These are phyloP conservation scores for Fusarium nisikadoi DNA, from an alignment of 2,329 filamentous ascomycete genomes.

Conservation along the genomic window DNA sequence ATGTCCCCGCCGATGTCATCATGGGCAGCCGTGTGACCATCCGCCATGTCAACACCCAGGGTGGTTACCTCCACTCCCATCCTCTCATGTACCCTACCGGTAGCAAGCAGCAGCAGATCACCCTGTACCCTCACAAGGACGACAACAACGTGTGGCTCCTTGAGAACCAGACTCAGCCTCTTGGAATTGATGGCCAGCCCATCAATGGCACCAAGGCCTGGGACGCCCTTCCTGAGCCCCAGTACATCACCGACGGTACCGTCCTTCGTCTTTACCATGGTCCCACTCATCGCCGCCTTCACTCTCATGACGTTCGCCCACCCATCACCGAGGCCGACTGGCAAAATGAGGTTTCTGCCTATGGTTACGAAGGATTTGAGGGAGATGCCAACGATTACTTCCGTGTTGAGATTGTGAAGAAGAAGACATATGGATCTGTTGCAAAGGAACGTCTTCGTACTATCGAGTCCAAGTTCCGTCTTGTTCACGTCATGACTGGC, in stretches of 20 bases:
- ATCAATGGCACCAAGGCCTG: constrained; percentile 86
- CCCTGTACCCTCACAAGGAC: constrained; percentile 98
- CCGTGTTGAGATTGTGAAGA: constrained; percentile 93
- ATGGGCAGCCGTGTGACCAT: constrained; percentile 88
- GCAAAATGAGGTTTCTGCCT: constrained; percentile 96
- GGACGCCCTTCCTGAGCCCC: constrained; percentile 75
- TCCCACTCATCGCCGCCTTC: constrained; percentile 86
- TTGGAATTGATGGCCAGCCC: constrained; percentile 77
- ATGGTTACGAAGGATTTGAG: constrained; percentile 95
- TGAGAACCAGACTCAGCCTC: constrained; percentile 95
- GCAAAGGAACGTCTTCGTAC: constrained; percentile 90
- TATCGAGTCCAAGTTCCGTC: constrained; percentile 95
- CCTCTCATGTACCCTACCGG: constrained; percentile 96
- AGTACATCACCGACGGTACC: constrained; percentile 81
- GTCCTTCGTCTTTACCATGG: constrained; percentile 86
- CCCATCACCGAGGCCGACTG: constrained; percentile 89
- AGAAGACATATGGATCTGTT: constrained; percentile 79
- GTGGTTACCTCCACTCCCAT: constrained; percentile 97
- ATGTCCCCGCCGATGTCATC: constrained; percentile 90
- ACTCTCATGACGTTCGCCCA: constrained; percentile 93
- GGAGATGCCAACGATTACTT: constrained; percentile 98
- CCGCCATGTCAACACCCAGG: constrained; percentile 96
- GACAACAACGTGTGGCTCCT: constrained; percentile 96
- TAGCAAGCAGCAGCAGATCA: constrained; percentile 98
- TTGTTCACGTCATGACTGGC: constrained; percentile 96